These are phyloP conservation scores for Salix brachista DNA, from an alignment of 345 rosid genomes.

Conservation along the genomic window DNA sequence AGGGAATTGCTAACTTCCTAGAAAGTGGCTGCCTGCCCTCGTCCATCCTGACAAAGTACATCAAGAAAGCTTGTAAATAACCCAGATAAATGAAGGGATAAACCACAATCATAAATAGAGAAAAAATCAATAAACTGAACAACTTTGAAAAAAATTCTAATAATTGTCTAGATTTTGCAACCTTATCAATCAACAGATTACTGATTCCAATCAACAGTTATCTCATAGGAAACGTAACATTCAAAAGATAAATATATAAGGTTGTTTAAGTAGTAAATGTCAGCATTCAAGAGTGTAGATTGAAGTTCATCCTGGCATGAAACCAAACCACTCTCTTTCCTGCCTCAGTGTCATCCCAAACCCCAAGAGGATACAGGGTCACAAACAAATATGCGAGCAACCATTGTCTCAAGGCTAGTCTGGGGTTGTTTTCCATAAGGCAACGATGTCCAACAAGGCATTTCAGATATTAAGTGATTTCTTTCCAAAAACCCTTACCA, in stretches of 20 bases:
- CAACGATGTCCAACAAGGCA: not conserved
- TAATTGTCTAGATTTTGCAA: not conserved
- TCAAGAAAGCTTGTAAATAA: constrained; percentile 5
- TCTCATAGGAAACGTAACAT: not conserved
- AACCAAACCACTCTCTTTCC: not conserved
- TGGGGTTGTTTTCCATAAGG: not conserved
- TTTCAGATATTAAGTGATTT: not conserved
- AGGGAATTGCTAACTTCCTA: constrained; percentile 83
- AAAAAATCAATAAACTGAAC: not conserved
- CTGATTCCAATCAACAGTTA: not conserved
- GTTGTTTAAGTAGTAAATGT: not conserved
- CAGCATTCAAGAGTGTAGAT: not conserved
- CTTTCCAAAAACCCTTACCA: not conserved
- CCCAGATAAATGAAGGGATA: constrained; percentile 1
- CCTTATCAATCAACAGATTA: not conserved
- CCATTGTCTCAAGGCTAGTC: not conserved
- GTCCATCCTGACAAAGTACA: constrained; percentile 78
- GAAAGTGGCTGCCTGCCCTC: constrained; percentile 99
- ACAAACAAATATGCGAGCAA: not conserved
- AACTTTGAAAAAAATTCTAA: not conserved
- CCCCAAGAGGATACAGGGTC: not conserved
- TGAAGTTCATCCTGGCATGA: not conserved
- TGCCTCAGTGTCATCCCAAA: not conserved
- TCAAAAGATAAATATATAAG: not conserved
- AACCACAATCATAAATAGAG: not conserved